Evolutionary conservation across 2,329 filamentous ascomycete species (phyloP), one percentile per base, ranked within the genome.

Genomic region (Cytospora mali): DNA sequence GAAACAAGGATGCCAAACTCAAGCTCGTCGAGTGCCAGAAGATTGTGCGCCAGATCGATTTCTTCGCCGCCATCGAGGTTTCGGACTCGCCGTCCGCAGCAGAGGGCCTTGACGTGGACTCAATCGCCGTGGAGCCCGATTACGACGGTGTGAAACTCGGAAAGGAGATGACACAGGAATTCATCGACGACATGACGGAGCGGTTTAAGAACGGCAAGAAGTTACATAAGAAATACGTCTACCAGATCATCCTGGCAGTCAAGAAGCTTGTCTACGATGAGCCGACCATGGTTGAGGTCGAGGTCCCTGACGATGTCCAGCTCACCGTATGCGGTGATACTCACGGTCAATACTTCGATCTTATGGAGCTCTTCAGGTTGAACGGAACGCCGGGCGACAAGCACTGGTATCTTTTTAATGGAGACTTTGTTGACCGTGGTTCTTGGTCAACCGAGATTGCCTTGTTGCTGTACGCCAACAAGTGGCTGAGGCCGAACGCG

Each of bases 381-480:
- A 97, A 97, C 70, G 95, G 95, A 49, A 85, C 83, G 67, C 95
- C 95, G 0, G 86, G 84, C 18, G 92, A 94, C 66, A 92, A 90
- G 73, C 93, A 98, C 75, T 91, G 88, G 75, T 99, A 98, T 74
- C 84, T 99, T 14, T 99, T 99, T 84, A 99, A 99, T 75, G 95
- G 95, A 68, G 95, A 99, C 78, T 99, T 99, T 73, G 95, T 99
- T 59, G 95, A 99, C 75, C 87, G 95, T 74, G 95, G 95, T 29
- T 97, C 93, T 42, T 99, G 95, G 95, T 98, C 94, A 7, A 93
- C 89, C n/a, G 95, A 99, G 75, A 96, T 99, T 69, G 94, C 93
- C 13, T 83, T 99, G 53, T 82, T 97, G 13, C 82, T 99, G 23
- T 99, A 97, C 76, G 91, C 94, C 51, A 96, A 97, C 84, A 99